Evolutionary conservation across 2,329 filamentous ascomycete genomes (phyloP), one percentile per base, ranked within the genome.

Genomic region (Fusarium sp.): DNA sequence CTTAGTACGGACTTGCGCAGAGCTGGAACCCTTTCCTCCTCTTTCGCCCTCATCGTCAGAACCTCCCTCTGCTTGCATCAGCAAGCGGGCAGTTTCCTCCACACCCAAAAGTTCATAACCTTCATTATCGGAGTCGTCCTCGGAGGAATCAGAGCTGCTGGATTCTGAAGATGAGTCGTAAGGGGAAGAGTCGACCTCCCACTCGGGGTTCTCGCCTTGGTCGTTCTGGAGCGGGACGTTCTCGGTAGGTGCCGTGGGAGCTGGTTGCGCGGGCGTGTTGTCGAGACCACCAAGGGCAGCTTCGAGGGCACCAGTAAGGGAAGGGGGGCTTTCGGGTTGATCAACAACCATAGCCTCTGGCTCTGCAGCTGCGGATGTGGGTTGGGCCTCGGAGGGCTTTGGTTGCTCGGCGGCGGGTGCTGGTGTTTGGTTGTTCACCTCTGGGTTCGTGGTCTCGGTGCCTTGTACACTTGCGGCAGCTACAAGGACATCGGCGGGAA

Each of bases 31-130:
- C 60, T 84, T 83, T 50, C 83, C 85, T 39, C 77, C 80, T 65
- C 84, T 85, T 18, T 90, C 89, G 14, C 89, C 90, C 76, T 95
- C 95, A 63, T 95, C 93, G 65, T 97, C 95, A 2, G 93, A 95
- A 2, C 91, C 94, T 35, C 88, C 92, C 73, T 96, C 95, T 50
- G 90, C 93, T 72, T 92, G 89, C 94, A 98, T 97, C 25, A 98
- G 86, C 58, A 97, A 91, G 37, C 92, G 92, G 1, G 94, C 95
- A 67, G 94, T 93, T 81, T 97, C 95, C 78, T 95, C 94, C 3
- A 95, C 90, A 64, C 92, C 92, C 2, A 98, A 86, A 48, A 95
- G 87, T 63, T 93, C 90, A 77, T 95, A 95, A 34, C 89, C 90
- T 69, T 91, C 91, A 63, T 89, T 82, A 45, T 84, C 88, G 2